These are phyloP conservation scores for Aspergillus sp. DNA, from an alignment of 2,329 filamentous ascomycete species.

Conservation along the genomic window DNA sequence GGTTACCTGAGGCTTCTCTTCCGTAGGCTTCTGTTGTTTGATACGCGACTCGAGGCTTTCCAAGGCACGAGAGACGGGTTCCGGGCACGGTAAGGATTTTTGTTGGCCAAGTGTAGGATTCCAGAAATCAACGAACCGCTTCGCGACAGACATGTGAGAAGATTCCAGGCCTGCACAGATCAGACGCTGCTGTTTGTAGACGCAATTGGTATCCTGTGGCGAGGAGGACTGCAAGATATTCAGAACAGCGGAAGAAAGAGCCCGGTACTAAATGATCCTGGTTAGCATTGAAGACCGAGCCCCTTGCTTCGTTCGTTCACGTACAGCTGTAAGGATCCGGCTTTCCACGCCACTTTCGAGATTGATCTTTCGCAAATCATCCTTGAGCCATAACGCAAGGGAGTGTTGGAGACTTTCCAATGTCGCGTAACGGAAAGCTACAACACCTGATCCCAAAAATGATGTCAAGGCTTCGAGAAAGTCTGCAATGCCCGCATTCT, in stretches of 20 bases:
- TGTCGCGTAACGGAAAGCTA: slow-evolving; percentile 53
- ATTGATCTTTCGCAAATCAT: slow-evolving; percentile 28
- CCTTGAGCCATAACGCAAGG: slow-evolving; percentile 35
- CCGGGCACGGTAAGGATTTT: slow-evolving; percentile 62
- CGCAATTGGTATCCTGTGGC: slow-evolving; percentile 27
- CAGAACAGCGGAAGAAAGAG: slow-evolving; percentile 30
- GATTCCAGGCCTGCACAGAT: slow-evolving; percentile 56
- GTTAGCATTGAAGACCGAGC: slow-evolving; percentile 18
- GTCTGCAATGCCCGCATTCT: slow-evolving; percentile 39
- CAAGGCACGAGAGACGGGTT: slow-evolving; percentile 62
- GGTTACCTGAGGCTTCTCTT: slow-evolving; percentile 26
- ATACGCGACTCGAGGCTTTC: slow-evolving; percentile 58
- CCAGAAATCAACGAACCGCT: slow-evolving; percentile 62
- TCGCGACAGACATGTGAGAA: slow-evolving; percentile 50
- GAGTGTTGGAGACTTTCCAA: slow-evolving; percentile 59
- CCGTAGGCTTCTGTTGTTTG: slow-evolving; percentile 50
- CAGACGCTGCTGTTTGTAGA: slow-evolving; percentile 54
- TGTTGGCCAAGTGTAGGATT: slow-evolving; percentile 66
- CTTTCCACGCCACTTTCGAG: slow-evolving; percentile 28
- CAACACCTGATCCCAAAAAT: slow-evolving; percentile 53
- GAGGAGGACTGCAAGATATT: slow-evolving; percentile 31
- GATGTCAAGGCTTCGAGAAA: slow-evolving; percentile 56
- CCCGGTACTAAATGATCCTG: slow-evolving; percentile 26
- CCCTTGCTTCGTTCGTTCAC: slow-evolving; percentile 17
- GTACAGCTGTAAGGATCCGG: slow-evolving; percentile 34